phyloP scores from a whole-genome alignment of 768 basidiomycete species.

The Leccinum subtestaceum region DNA sequence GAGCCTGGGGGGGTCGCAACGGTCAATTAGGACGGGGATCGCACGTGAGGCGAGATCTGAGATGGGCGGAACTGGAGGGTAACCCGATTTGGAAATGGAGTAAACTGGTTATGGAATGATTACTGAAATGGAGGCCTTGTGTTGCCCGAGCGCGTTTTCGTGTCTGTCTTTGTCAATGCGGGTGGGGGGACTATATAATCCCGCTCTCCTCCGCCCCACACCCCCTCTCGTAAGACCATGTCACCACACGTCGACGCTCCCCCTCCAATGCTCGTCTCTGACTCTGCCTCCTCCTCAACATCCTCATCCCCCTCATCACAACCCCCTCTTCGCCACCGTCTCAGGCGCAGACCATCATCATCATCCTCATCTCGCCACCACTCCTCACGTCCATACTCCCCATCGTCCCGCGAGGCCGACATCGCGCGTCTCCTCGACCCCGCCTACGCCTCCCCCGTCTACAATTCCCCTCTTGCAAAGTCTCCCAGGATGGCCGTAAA shows the following conservation, averaged over 20 bases:
- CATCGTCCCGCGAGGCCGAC: slow-evolving; percentile 44
- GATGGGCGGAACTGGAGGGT: slow-evolving; percentile 19
- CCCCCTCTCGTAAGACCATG: neutral
- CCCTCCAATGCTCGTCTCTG: slow-evolving; percentile 17
- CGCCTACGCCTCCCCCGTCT: slow-evolving; percentile 44
- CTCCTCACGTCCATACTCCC: slow-evolving; percentile 31
- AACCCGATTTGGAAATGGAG: slow-evolving; percentile 16
- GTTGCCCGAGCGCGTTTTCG: slow-evolving; percentile 26
- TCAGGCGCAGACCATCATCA: slow-evolving; percentile 24
- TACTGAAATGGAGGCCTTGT: slow-evolving; percentile 26
- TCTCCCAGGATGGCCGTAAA: slow-evolving; percentile 14
- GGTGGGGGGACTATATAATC: slow-evolving; percentile 29
- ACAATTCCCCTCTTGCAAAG: slow-evolving; percentile 23
- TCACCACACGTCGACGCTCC: slow-evolving; percentile 7
- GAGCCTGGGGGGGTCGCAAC: neutral
- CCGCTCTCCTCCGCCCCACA: slow-evolving; percentile 20
- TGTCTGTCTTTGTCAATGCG: slow-evolving; percentile 28
- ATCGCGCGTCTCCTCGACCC: slow-evolving; percentile 66
- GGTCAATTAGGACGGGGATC: slow-evolving; percentile 10
- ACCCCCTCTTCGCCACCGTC: slow-evolving; percentile 21
- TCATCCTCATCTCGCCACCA: slow-evolving; percentile 29
- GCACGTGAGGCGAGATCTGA: slow-evolving; percentile 33
- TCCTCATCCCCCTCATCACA: slow-evolving; percentile 15
- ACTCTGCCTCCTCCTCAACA: slow-evolving; percentile 21
- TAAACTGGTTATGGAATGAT: slow-evolving; percentile 27